Evolutionary conservation across 495 filamentous ascomycete genomes (phyloP), one percentile per base, ranked within the genome.

Genomic region (Penicillium canariense): DNA sequence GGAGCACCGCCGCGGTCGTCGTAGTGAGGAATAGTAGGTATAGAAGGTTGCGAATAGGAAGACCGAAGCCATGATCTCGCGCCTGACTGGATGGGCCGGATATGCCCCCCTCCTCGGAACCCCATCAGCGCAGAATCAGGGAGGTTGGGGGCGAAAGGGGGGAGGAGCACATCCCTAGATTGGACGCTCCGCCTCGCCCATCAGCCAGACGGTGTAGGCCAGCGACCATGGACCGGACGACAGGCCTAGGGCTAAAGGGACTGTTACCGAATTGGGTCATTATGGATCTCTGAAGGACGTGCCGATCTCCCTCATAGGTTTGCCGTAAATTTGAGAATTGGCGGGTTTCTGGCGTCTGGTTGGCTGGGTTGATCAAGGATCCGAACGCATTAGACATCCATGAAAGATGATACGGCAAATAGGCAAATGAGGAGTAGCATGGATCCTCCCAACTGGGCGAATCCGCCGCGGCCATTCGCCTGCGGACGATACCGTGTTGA

Each of bases 381-480:
- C 43, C 15, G 40, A 60, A 63, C 54, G 60, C 62, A 65, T 58
- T 44, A 59, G 49, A 60, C 48, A 56, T 62, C 56, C 56, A 54
- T 35, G 51, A 57, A 48, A 52, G 49, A 54, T 48, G 49, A 61
- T 50, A 54, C 58, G 64, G 58, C 57, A 55, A 62, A 55, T 50
- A 39, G 50, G 45, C 51, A 67, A 58, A 65, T 65, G 50, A 60
- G 48, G 61, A 65, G 56, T 56, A 56, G 36, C 61, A 58, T 54
- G 54, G 65, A 56, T 58, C 27, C 63, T 60, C 52, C 17, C 40
- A 28, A 30, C 32, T 56, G 56, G 54, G 46, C 56, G 56, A 67
- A 67, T 67, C 58, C 48, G 39, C 50, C 52, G 50, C 38, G 25
- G 20, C 48, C 31, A 50, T 55, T 59, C 47, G 36, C 39, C 45